Conservation (phyloP, 1,284 basidiomycete species). For the Mrakiaceae sp. region DNA sequence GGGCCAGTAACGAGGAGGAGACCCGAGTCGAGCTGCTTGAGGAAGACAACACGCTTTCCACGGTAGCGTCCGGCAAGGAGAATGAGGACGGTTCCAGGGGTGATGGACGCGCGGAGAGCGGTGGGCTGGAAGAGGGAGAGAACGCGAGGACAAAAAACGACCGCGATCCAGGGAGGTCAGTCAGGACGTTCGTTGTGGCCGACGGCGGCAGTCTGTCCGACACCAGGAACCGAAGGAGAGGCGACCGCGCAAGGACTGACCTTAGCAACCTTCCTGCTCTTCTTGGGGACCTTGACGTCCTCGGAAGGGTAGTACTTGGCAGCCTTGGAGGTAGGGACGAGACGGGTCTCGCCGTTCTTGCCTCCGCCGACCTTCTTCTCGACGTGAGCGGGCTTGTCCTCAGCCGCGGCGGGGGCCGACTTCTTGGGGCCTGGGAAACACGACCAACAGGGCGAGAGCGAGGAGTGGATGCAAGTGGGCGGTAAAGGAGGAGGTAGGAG, state of each 20-base stretch:
- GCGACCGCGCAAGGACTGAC: not conserved
- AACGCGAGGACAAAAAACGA: not conserved
- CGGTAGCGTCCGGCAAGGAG: conserved; percentile 95
- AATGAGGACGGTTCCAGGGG: conserved; percentile 90
- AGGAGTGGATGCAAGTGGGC: not conserved
- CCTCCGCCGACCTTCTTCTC: conserved; percentile 80
- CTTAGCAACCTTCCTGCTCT: conserved; percentile 70
- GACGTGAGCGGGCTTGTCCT: conserved; percentile 42
- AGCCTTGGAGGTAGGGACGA: conserved; percentile 71
- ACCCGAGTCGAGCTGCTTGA: conserved; percentile 92
- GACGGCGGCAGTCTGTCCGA: too few relatives aligned
- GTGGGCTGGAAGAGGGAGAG: conserved; percentile 40
- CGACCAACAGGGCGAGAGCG: not conserved
- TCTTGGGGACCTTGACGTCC: conserved; percentile 81
- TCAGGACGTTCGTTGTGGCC: not conserved
- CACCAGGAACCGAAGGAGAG: not conserved
- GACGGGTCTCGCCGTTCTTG: conserved; percentile 83
- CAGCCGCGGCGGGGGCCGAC: conserved; percentile 51
- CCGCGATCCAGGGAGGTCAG: not conserved
- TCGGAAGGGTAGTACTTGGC: conserved; percentile 95
- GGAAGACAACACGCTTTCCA: conserved; percentile 95
- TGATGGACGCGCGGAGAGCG: conserved; percentile 75
- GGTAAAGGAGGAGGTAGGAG: not conserved
- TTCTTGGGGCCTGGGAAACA: conserved; percentile 54
- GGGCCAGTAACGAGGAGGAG: conserved; percentile 94